Base-by-base conservation (phyloP, 306 rosid species). In the Spatholobus suberectus region DNA sequence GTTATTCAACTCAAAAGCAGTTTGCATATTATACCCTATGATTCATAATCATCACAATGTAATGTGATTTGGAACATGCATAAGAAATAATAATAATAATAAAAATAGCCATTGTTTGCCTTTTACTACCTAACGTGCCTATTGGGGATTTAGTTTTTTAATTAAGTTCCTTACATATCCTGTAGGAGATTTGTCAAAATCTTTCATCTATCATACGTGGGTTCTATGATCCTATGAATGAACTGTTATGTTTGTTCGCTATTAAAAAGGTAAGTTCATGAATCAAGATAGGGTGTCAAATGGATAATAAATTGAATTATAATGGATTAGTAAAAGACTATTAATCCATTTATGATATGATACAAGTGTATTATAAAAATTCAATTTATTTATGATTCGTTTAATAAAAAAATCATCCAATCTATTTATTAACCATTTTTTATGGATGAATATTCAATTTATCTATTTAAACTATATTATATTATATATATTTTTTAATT, bases 1-100 rank as follows among this genome's bases (percentile, higher is more conserved):
- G 62, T 44, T 84, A 40, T 26, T 63, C 65, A 14, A 13, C 26
- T 29, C 80, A 37, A 74, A 69, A 76, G 59, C 61, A 27, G 11
- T 52, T 57, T 75, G 51, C 38, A 38, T 57, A 67, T 32, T 57
- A 6, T 24, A 23, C 20, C 49, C 17, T 24, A 13, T 32, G 75
- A 18, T 74, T 74, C 43, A 76, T 70, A 26, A 17, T 55, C 75
- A 80, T 71, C 24, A 43, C 13, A 32, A 51, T 37, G 51, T 26
- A 78, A 41, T 63, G 47, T 72, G 35, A 37, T 74, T 20, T 40
- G 58, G 8, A 43, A 67, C 52, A 70, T 74, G 69, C 61, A 27
- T 77, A 21, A 47, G n/a, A 15, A 55, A 9, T 63, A 49, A 8
- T 11, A 21, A 38, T 0, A 44, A 44, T 0, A 44, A 59, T 38